Base-by-base conservation (phyloP, 129 eudicot species). In the Artemisia annua region DNA sequence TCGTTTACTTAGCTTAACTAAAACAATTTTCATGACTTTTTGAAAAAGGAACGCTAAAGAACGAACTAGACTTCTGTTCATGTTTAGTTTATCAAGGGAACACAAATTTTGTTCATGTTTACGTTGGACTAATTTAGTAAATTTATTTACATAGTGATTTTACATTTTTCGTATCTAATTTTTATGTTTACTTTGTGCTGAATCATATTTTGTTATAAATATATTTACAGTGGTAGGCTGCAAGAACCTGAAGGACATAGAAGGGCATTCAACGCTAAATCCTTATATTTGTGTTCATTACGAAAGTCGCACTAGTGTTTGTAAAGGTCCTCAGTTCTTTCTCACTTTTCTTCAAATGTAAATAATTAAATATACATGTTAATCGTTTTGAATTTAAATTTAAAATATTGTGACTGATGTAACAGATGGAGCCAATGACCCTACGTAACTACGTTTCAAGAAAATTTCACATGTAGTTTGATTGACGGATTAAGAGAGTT, bases 211-310 rank as follows among this genome's bases (percentile, higher is more conserved):
- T 12, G 26, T 24, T 24, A 24, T 24, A 24, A 24, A 48, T 30
- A 13, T n/a, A 49, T 2, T 65, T 13, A 16, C 74, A 94, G 96
- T 94, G 69, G 97, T 94, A 48, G 85, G 85, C 28, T 86, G 97
- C 39, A 75, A 32, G 12, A 93, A 90, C 59, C 75, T 93, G 91
- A 93, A 84, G 75, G 87, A 93, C 65, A 93, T 97, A 0, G 96
- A 93, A 69, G 90, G 98, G 98, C 73, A 90, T 39, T 93, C 97
- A 28, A 81, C 97, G 77, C 97, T 90, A 86, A 92, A 90, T 86
- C 98, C 98, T 1, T 93, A 89, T 44, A 95, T 90, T 77, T 90
- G 95, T 75, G 75, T 93, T 39, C 96, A 93, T 79, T 67, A 50
- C 86, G 93, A 1, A 24, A 24, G 26, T 24, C 26, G 26, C 26